Evolutionary conservation across 2,329 filamentous ascomycete species (phyloP), one percentile per base, ranked within the genome.

Genomic region (Ceratocystis harringtonii): DNA sequence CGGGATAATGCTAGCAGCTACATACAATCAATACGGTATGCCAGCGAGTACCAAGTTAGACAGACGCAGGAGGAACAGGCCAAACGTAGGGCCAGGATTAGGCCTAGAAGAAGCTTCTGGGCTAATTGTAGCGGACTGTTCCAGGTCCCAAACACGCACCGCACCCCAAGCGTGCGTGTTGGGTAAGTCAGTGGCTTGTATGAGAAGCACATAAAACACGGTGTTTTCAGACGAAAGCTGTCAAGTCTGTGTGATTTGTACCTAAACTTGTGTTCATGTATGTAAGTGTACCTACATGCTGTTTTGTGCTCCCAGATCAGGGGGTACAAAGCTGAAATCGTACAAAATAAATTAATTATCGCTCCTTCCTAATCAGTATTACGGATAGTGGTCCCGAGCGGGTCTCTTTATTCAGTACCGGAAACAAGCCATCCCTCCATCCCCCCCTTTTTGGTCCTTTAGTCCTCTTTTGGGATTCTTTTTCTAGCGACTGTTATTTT

Each of bases 201-300:
- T n/a, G 22, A 58, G 28, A n/a, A 32, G 28, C 17, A 30, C 52
- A 58, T 58, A 58, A 58, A 32, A 58, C 30, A 61, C 60, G 1
- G 60, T 8, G 19, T 45, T 52, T 63, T 63, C 61, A 63, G 61
- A 63, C 45, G 61, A 63, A 63, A 63, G 61, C 61, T 63, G 61
- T 63, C 61, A 63, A 63, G 17, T 52, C 30, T 55, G 41, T 41
- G 41, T 22, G 48, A 10, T 19, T 52, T 52, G 19, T 52, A 52
- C 48, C 48, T 28, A 25, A 22, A 52, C 10, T 25, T 52, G 48
- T 52, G 48, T 52, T 15, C 12, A 10, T 52, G 48, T 10, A 25
- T 52, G 48, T 52, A 52, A 12, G 36, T 41, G 36, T 41, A 41
- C 36, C 48, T 22, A 25, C 48, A 25, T 52, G 1, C 12, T 52